Evolutionary conservation across 352 stramenopile genomes (phyloP), one percentile per base, ranked within the genome.

Genomic region (Pythium brassicae): DNA sequence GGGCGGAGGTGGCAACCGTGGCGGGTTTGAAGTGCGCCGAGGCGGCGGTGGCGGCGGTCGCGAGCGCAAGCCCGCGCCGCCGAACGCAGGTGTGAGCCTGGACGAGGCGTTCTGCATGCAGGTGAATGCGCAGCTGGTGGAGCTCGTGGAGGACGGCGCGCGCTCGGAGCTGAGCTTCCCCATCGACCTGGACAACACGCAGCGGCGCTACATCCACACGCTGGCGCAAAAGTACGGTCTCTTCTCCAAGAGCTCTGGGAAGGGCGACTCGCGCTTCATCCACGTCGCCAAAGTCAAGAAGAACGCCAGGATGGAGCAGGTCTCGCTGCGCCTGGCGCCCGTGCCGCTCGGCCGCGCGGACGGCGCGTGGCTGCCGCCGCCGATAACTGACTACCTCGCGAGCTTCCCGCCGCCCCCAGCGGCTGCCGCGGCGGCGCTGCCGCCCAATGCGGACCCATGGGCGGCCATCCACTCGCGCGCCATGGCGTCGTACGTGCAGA

Each of bases 261-360:
- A 87, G 58, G 69, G 65, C 7, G 72, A 80, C 19, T 55, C 56
- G 3, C 81, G 83, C 22, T 91, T 89, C 60, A 78, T 92, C 50
- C 80, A 90, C 62, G 77, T 94, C 25, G 81, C 80, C 26, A 88
- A 87, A 53, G 78, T 86, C 25, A 91, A 91, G 68, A 90, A 87
- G 65, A 94, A 88, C 55, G 79, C 79, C 27, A 67, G 71, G n/a
- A 89, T 89, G 82, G 45, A 90, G 61, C 39, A 87, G 12, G 63
- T 94, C 19, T 90, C 78, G 15, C 59, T 90, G 23, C 77, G 77
- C 4, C 43, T 89, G 12, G 29, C 59, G 34, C 52, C 81, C 2
- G 64, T 74, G 22, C 47, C 61, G 11, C 57, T 86, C 17, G 72
- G 75, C 35, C 40, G 43, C 2, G 50, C 50, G 2, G 76, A 66